Evolutionary conservation across 2,329 filamentous ascomycete species (phyloP).

Genomic region (Ambrosiella cleistominuta): DNA sequence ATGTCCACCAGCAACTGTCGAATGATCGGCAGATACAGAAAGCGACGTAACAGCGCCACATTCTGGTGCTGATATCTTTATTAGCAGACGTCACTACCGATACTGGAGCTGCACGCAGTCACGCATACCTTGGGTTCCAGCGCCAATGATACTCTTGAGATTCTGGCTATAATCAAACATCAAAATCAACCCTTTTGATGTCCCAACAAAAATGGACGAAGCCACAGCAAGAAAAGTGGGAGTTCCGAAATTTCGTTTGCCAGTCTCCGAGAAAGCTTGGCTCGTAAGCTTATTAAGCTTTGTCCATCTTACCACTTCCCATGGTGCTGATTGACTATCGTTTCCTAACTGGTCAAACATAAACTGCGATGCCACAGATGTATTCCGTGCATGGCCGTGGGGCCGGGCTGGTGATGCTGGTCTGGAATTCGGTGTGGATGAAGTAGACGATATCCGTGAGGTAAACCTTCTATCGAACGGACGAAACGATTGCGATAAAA

Average conservation of each 20-base stretch:
- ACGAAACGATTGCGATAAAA: slow-evolving; percentile 45
- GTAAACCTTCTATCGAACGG: slow-evolving; percentile 93
- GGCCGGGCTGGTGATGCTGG: slow-evolving; percentile 63
- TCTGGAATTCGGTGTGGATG: slow-evolving; percentile 39
- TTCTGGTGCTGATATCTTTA: slow-evolving; percentile 50
- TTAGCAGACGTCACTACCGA: neutral
- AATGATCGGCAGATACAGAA: slow-evolving; percentile 84
- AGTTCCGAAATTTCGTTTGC: slow-evolving; percentile 78
- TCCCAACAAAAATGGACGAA: slow-evolving; percentile 75
- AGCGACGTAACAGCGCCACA: slow-evolving; percentile 75
- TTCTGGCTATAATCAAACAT: slow-evolving; percentile 97
- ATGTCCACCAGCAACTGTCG: slow-evolving; percentile 80
- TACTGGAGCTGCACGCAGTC: neutral
- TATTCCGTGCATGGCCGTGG: slow-evolving; percentile 60
- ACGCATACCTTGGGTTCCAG: slow-evolving; percentile 64
- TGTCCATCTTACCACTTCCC: slow-evolving; percentile 96
- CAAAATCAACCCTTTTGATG: slow-evolving; percentile 82
- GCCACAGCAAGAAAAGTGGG: slow-evolving; percentile 83
- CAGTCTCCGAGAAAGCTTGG: slow-evolving; percentile 82
- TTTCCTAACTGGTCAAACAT: slow-evolving; percentile 43
- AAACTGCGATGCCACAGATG: slow-evolving; percentile 58
- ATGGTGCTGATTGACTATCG: slow-evolving; percentile 62
- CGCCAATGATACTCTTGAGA: slow-evolving; percentile 81
- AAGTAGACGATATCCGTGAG: slow-evolving; percentile 56
- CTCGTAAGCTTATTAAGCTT: slow-evolving; percentile 75